These are phyloP conservation scores for Exophiala lecanii-corni DNA, from an alignment of 2,329 filamentous ascomycete genomes.

Conservation along the genomic window DNA sequence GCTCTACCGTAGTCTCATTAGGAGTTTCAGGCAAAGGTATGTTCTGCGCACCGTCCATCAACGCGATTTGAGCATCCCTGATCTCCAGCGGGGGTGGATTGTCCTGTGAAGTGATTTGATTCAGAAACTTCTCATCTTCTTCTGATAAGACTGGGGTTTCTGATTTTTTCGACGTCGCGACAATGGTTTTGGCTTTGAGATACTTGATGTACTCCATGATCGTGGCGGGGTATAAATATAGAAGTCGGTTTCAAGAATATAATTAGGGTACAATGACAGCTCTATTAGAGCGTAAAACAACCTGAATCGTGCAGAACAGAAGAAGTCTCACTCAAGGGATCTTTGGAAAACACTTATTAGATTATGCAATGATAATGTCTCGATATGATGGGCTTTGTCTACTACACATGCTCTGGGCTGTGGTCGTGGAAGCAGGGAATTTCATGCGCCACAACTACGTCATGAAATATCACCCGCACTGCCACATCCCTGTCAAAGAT, in stretches of 20 bases:
- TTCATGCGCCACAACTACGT: constrained; percentile 4
- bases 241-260: not conserved
- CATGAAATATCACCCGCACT: not conserved
- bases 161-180: constrained; percentile 30
- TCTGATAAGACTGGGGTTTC: constrained; percentile 50
- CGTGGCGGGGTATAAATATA: too few relatives aligned
- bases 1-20: constrained; percentile 31
- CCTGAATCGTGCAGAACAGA: too few relatives aligned
- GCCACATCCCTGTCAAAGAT: constrained; percentile 1
- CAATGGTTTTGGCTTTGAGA: constrained; percentile 37
- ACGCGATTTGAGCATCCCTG: constrained; percentile 43
- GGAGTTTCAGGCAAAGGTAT: constrained; percentile 48
- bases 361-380: too few relatives aligned
- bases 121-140: constrained; percentile 58
- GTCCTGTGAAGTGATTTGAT: constrained; percentile 44
- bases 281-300: too few relatives aligned
- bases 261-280: too few relatives aligned
- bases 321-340: too few relatives aligned
- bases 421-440: not conserved
- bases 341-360: too few relatives aligned
- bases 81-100: constrained; percentile 38
- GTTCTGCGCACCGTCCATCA: constrained; percentile 44
- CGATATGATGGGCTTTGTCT: too few relatives aligned
- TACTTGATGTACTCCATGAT: constrained; percentile 42
- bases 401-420: too few relatives aligned